Percentiles rank a stretch among this genome's conserved stretches.
Evolutionary conservation across 345 rosid species (phyloP).

Genomic region (Corchorus capsularis): DNA sequence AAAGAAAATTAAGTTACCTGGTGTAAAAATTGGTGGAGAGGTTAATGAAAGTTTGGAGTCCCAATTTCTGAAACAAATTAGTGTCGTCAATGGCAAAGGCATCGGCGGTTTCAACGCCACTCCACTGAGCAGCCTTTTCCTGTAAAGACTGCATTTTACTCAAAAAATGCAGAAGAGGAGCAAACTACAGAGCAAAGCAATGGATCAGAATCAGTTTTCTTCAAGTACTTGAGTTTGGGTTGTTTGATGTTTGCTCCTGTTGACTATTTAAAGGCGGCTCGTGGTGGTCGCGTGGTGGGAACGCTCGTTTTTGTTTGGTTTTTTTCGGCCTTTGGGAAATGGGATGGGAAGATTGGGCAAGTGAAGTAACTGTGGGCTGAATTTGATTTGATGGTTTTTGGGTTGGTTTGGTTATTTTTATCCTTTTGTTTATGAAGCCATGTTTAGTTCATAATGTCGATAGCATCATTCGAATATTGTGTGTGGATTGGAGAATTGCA

Average conservation of each 20-base stretch:
- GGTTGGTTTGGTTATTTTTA: neutral
- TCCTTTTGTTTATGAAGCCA: neutral
- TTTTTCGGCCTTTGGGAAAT: conserved; percentile 10
- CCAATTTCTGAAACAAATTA: conserved; percentile 73
- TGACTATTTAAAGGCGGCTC: conserved; percentile 1
- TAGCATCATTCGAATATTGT: neutral
- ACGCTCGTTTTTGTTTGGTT: conserved; percentile 20
- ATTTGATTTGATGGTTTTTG: neutral
- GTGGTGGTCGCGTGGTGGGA: conserved; percentile 37
- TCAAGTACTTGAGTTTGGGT: neutral
- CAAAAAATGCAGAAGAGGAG: neutral
- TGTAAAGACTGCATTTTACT: conserved; percentile 72
- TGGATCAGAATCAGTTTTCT: neutral
- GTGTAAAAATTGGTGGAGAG: conserved; percentile 91
- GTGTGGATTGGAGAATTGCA: neutral
- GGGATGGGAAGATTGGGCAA: neutral
- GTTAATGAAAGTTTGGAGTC: conserved; percentile 76
- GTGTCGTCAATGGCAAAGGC: conserved; percentile 80
- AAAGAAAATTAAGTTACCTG: conserved; percentile 41
- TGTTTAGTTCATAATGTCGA: conserved; percentile 10
- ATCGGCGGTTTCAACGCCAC: conserved; percentile 73
- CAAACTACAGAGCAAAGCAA: neutral
- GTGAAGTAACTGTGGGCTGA: neutral
- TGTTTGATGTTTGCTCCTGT: too few relatives aligned
- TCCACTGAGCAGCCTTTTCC: conserved; percentile 80